phyloP scores from a whole-genome alignment of 192 early-diverging fungal genomes.

The Backusella parvicylindrica region DNA sequence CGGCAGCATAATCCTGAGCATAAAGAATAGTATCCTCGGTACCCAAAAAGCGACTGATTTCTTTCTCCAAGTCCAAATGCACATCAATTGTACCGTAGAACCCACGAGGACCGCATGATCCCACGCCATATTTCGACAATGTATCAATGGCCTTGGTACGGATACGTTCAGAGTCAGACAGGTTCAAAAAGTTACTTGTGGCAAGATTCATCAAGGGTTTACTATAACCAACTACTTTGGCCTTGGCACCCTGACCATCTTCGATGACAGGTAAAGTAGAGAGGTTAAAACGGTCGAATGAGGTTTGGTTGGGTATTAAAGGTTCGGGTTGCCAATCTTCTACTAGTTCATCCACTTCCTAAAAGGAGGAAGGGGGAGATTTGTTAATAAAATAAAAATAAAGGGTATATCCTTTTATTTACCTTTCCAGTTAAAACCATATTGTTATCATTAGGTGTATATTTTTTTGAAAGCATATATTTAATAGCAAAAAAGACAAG shows the following conservation, averaged over 20 bases:
- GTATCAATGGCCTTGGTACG: constrained; percentile 85
- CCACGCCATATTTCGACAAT: constrained; percentile 92
- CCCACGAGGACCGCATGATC: constrained; percentile 94
- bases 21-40: constrained; percentile 88
- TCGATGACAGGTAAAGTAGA: constrained; percentile 73
- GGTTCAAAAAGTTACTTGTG: constrained; percentile 87
- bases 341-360: constrained; percentile 94
- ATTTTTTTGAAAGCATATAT: constrained; percentile 83
- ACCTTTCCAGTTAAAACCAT: constrained; percentile 82
- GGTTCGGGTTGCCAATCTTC: constrained; percentile 96
- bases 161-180: constrained; percentile 67
- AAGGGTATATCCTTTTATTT: background rate
- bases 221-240: constrained; percentile 56
- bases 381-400: background rate
- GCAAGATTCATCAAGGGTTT: constrained; percentile 78
- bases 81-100: constrained; percentile 96
- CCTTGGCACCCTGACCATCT: constrained; percentile 62
- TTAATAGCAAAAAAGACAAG: constrained; percentile 85
- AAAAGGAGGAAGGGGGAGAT: no score
- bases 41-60: constrained; percentile 82
- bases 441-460: constrained; percentile 72
- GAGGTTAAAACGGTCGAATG: constrained; percentile 68
- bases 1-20: constrained; percentile 93
- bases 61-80: constrained; percentile 88
- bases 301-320: constrained; percentile 71